Base-by-base conservation (phyloP, 2,329 filamentous ascomycete genomes). In the Clonostachys chloroleuca region DNA sequence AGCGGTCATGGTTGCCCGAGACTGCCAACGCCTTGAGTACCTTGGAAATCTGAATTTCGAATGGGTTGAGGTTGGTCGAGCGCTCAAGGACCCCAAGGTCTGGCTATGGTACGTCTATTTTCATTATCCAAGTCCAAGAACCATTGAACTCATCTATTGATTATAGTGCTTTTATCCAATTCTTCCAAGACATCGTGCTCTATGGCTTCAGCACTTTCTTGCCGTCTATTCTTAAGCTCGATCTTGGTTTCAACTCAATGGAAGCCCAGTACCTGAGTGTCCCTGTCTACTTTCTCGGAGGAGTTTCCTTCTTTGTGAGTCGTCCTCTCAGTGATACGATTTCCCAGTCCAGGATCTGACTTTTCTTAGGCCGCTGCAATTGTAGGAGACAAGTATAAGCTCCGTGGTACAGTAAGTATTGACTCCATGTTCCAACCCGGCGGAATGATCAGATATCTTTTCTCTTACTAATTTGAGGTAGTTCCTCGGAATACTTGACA, bases 131-230 rank as follows among this genome's bases (percentile, higher is more conserved):
- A 5, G 8, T 7, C 2, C 33, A 13, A n/a, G n/a, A 30, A 14
- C 14, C 5, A 12, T 39, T 13, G 20, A 37, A 20, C 33, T 35
- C 14, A 45, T 18, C 7, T 13, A 14, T 37, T 16, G 10, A 4
- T 13, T n/a, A 13, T 18, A 59, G 57, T 18, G 71, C 68, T 6
- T 50, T 60, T 20, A 74, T 74, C 16, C 74, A 78, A 42, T 78
- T 80, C 56, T 77, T 73, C 44, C 69, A 74, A 48, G 73, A 77
- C 48, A 73, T 75, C 24, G 59, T 77, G 40, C 64, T 77, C 1
- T 81, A 78, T 54, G 78, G 77, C n/a, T 80, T 81, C 58, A 74
- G 70, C 52, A 81, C 76, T 10, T 82, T 82, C 56, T 61, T 81
- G 5, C 80, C 80, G 3, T 72, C 72, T 2, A 81, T 83, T 52